phyloP scores from a whole-genome alignment of 75 land plant genomes.

The Selaginella moellendorffii region DNA sequence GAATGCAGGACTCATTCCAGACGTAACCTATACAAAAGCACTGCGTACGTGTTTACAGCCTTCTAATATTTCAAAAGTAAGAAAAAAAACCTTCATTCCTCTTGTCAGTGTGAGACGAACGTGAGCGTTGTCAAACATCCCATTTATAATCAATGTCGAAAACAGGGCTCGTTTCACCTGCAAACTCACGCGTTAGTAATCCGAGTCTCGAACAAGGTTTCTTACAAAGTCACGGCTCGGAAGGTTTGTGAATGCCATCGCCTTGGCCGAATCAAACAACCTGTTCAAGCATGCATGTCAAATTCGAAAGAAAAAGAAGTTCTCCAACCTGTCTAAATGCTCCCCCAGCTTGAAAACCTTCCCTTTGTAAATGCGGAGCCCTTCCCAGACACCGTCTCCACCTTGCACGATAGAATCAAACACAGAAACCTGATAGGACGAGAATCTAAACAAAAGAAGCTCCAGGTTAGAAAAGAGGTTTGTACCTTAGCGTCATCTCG shows the following conservation, averaged over 20 bases:
- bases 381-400: conserved; percentile 98
- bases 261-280: conserved; percentile 92
- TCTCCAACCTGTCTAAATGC: conserved; percentile 77
- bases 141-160: conserved; percentile 69
- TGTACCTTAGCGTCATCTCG: conserved; percentile 83
- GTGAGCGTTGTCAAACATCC: conserved; percentile 82
- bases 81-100: conserved; percentile 61
- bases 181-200: no score
- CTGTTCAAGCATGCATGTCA: conserved; percentile 36
- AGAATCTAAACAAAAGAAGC: background rate
- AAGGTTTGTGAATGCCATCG: conserved; percentile 79
- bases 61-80: no score
- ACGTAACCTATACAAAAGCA: conserved; percentile 54
- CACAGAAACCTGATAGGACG: conserved; percentile 65
- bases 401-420: conserved; percentile 99
- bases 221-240: conserved; percentile 68
- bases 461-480: background rate
- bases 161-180: conserved; percentile 80
- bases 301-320: no score
- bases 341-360: conserved; percentile 90
- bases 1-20: conserved; percentile 96
- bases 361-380: conserved; percentile 72
- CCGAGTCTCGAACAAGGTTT: no score
- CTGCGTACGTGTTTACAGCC: no score
- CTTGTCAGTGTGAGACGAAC: conserved; percentile 81